Conservation (phyloP, 1,284 basidiomycete species). For the Moesziomyces antarcticus region DNA sequence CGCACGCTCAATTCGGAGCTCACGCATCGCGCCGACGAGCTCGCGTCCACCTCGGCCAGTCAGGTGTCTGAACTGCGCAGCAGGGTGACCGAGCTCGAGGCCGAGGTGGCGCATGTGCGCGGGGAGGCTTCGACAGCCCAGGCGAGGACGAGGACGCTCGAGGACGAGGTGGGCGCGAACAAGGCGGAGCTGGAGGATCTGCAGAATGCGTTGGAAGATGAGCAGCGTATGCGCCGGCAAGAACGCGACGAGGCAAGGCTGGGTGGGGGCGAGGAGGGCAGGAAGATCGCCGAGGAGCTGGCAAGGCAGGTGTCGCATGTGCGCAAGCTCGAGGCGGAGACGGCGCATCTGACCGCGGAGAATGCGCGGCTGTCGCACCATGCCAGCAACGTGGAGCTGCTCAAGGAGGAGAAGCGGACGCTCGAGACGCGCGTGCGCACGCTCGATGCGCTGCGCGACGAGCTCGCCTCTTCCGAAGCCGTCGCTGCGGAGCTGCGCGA, state of each 20-base stretch:
- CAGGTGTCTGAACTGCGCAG: slow-evolving; percentile 14
- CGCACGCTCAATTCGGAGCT: slow-evolving; percentile 40
- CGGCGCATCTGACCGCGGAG: slow-evolving; percentile 42
- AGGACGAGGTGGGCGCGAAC: slow-evolving; percentile 37
- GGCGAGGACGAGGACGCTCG: slow-evolving; percentile 1
- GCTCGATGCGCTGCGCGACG: slow-evolving; percentile 42
- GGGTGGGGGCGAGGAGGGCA: slow-evolving; percentile 17
- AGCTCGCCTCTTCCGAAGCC: slow-evolving; percentile 48
- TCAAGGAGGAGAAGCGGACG: slow-evolving; percentile 60
- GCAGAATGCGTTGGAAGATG: slow-evolving; percentile 47
- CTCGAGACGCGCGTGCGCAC: slow-evolving; percentile 53
- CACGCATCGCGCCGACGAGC: slow-evolving; percentile 23
- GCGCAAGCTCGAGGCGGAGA: slow-evolving; percentile 47
- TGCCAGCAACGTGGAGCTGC: slow-evolving; percentile 46
- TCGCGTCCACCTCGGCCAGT: slow-evolving; percentile 11
- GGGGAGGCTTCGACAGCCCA: slow-evolving; percentile 36
- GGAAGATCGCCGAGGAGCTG: slow-evolving; percentile 44
- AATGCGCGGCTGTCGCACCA: slow-evolving; percentile 43
- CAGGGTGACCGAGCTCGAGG: slow-evolving; percentile 22
- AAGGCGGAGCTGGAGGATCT: slow-evolving; percentile 46
- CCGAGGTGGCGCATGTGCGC: slow-evolving; percentile 23
- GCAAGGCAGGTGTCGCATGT: slow-evolving; percentile 27
- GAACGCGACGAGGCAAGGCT: slow-evolving; percentile 13
- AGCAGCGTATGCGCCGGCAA: slow-evolving; percentile 32
- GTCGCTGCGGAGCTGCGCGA: slow-evolving; percentile 54